phyloP scores from a whole-genome alignment of 139 green algal genomes.

The Coccomyxa sp. region DNA sequence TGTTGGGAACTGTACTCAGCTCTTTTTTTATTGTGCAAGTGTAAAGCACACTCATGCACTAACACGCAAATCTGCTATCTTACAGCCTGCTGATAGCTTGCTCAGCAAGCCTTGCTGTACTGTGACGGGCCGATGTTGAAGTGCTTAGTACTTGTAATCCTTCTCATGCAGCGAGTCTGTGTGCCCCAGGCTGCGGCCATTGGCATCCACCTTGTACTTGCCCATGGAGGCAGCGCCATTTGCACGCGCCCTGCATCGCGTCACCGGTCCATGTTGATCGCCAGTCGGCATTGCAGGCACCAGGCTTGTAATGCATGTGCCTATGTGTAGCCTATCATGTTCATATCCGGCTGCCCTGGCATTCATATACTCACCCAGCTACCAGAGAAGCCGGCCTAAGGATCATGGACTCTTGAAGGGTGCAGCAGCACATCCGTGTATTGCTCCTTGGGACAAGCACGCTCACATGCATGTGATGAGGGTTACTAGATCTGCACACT shows the following conservation, averaged over 20 bases:
- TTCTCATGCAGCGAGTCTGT: constrained; percentile 41
- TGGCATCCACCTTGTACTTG: constrained; percentile 23
- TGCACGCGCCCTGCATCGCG: constrained; percentile 43
- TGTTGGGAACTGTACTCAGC: too few species aligned
- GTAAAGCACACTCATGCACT: too few species aligned
- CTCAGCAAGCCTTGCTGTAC: too few species aligned
- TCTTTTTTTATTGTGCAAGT: too few species aligned
- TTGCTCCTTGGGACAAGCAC: not conserved
- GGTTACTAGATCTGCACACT: not conserved
- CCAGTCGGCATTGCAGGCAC: too few species aligned
- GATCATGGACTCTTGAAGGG: not conserved
- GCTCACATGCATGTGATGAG: not conserved
- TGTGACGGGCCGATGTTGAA: too few species aligned
- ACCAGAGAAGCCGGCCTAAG: not conserved
- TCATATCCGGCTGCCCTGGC: not conserved
- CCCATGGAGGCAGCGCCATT: constrained; percentile 65
- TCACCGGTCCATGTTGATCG: too few species aligned
- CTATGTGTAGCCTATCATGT: not conserved
- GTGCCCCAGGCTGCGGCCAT: constrained; percentile 3
- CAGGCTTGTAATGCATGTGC: not conserved
- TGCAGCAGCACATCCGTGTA: not conserved
- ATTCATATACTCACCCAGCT: not conserved
- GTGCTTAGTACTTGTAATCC: constrained; percentile 47
- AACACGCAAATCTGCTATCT: too few species aligned
- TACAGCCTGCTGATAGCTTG: too few species aligned